A percentile compares a stretch with the other conserved stretches of the same genome.
These are phyloP conservation scores for Pseudisothecium myosuroides DNA, from an alignment of 225 moss, liverwort and hornwort genomes.

Conservation along the genomic window DNA sequence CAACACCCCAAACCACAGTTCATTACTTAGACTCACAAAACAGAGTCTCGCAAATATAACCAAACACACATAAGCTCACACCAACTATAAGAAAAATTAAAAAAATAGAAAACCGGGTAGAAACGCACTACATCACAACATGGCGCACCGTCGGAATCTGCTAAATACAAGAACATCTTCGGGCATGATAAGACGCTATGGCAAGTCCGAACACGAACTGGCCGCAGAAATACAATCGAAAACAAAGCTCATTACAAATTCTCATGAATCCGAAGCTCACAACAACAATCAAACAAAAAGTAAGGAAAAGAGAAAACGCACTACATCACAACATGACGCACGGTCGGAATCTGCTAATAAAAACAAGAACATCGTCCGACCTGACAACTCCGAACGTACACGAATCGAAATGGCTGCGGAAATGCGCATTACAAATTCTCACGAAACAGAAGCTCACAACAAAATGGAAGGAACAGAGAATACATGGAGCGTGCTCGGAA, in stretches of 20 bases:
- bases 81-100: background rate
- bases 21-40: background rate
- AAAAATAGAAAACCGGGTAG: background rate
- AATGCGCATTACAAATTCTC: background rate
- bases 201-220: background rate
- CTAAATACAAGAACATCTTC: background rate
- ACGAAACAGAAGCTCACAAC: background rate
- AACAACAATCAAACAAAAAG: background rate
- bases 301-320: background rate
- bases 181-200: background rate
- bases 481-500: background rate
- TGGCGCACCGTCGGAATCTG: background rate
- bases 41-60: background rate
- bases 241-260: background rate
- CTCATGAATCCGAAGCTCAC: background rate
- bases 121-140: background rate
- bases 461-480: background rate
- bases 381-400: constrained; percentile 51
- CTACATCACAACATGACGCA: background rate
- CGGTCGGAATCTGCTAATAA: too few relatives aligned
- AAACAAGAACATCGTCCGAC: background rate
- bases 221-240: constrained; percentile 5
- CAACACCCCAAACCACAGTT: background rate
- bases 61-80: background rate
- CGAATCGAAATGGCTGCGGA: constrained; percentile 19